A percentile compares a stretch with the other conserved stretches of the same genome.
phyloP scores from a whole-genome alignment of 768 basidiomycete genomes.

The Punctularia strigosozonata region DNA sequence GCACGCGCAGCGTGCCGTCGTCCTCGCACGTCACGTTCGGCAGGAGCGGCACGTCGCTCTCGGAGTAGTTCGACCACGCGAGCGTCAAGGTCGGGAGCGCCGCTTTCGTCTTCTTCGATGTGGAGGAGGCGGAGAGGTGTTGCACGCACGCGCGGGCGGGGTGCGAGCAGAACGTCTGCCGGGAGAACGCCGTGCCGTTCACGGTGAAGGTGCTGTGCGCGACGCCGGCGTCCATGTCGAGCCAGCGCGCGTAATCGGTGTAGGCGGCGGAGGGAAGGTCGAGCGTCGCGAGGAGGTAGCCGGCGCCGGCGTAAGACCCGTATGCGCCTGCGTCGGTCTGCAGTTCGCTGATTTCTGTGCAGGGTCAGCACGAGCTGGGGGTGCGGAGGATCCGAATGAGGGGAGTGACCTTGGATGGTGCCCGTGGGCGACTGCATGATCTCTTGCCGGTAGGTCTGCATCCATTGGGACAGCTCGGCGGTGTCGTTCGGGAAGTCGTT shows the following conservation, averaged over 20 bases:
- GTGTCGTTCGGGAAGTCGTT: constrained; percentile 41
- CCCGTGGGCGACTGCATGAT: constrained; percentile 52
- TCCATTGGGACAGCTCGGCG: constrained; percentile 29
- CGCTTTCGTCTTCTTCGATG: constrained; percentile 16
- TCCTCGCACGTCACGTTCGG: constrained; percentile 54
- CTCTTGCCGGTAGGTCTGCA: constrained; percentile 39
- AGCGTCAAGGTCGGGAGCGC: constrained; percentile 31
- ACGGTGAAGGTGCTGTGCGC: constrained; percentile 52
- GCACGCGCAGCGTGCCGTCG: constrained; percentile 40
- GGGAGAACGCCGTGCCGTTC: constrained; percentile 28
- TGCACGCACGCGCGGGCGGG: constrained; percentile 51
- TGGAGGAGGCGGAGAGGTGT: constrained; percentile 22
- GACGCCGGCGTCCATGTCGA: constrained; percentile 56
- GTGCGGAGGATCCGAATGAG: constrained; percentile 1
- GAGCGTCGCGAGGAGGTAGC: constrained; percentile 42
- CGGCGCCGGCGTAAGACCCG: constrained; percentile 61
- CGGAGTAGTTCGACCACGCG: constrained; percentile 31
- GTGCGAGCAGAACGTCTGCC: constrained; percentile 57
- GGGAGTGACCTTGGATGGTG: constrained; percentile 38
- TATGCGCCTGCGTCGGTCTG: constrained; percentile 46
- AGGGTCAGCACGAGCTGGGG: background rate
- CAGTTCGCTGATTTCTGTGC: constrained; percentile 41
- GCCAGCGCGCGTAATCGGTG: constrained; percentile 42
- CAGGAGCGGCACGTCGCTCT: constrained; percentile 35
- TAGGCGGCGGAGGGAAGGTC: constrained; percentile 19